These are phyloP conservation scores for Raddia distichophylla DNA, from an alignment of 176 grass and related monocot species.

Conservation along the genomic window DNA sequence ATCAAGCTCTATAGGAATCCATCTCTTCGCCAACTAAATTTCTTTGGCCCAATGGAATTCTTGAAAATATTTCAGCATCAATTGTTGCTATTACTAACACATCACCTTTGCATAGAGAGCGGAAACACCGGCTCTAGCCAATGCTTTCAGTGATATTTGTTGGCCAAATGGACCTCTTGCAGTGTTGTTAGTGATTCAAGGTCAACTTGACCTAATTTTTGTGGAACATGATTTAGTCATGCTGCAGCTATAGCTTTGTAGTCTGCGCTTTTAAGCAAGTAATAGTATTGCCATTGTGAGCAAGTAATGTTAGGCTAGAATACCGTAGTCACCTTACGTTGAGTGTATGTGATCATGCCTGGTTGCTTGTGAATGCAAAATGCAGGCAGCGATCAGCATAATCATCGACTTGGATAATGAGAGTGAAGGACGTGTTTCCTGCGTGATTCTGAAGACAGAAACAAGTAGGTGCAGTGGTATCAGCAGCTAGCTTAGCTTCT, in stretches of 20 bases:
- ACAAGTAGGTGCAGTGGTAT: constrained; percentile 45
- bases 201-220: background rate
- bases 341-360: constrained; percentile 2
- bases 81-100: no score
- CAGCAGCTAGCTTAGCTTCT: no score
- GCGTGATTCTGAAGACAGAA: constrained; percentile 51
- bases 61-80: no score
- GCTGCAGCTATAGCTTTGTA: background rate
- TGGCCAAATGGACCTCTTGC: background rate
- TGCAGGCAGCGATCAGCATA: constrained; percentile 54
- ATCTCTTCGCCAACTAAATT: no score
- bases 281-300: no score
- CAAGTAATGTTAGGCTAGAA: background rate
- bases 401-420: constrained; percentile 67
- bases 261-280: background rate
- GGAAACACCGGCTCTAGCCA: no score
- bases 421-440: constrained; percentile 39
- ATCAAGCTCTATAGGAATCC: no score
- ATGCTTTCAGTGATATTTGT: background rate
- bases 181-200: background rate
- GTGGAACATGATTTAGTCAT: background rate
- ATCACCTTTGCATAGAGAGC: no score
- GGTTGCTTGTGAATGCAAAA: constrained; percentile 35
- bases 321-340: background rate
- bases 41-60: no score